These are phyloP conservation scores for Coniochaeta pulveracea DNA, from an alignment of 2,329 filamentous ascomycete species.

Conservation along the genomic window DNA sequence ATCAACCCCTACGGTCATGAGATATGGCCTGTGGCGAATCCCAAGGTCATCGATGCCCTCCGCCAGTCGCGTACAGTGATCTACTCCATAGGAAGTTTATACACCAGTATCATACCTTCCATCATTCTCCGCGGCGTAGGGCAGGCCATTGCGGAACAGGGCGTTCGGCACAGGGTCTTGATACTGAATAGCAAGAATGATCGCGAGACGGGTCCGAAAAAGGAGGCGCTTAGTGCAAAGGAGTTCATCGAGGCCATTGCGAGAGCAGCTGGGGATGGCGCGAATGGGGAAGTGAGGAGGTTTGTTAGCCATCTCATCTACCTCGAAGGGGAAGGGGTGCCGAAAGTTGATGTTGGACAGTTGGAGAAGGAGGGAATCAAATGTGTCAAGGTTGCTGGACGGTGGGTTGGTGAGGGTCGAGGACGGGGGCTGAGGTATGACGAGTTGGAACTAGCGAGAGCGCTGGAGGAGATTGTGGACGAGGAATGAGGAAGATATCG, in stretches of 20 bases:
- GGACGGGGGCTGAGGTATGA: constrained; percentile 58
- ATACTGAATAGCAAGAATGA: constrained; percentile 78
- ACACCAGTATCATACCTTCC: constrained; percentile 78
- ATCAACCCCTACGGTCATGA: constrained; percentile 99
- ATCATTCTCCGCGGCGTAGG: constrained; percentile 70
- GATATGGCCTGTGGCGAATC: constrained; percentile 75
- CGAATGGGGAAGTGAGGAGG: constrained; percentile 37
- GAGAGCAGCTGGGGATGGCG: constrained; percentile 35
- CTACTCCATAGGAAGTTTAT: constrained; percentile 89
- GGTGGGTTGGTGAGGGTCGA: constrained; percentile 35
- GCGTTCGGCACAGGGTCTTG: constrained; percentile 56
- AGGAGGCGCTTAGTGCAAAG: constrained; percentile 53
- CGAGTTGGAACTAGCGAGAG: constrained; percentile 59
- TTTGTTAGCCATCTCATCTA: constrained; percentile 84
- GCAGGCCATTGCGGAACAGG: constrained; percentile 39
- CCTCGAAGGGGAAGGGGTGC: constrained; percentile 59
- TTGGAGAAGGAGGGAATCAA: constrained; percentile 62
- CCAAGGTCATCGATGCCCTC: constrained; percentile 63
- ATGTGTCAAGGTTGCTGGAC: constrained; percentile 65
- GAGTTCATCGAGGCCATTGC: constrained; percentile 79
- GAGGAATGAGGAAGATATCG: no score
- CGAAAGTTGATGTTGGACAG: constrained; percentile 54
- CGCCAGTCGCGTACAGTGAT: constrained; percentile 56
- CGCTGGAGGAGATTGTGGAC: constrained; percentile 60
- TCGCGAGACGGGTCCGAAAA: constrained; percentile 69